Evolutionary conservation across 192 early-diverging fungal species (phyloP).

Genomic region (Umbelopsis sp.): DNA sequence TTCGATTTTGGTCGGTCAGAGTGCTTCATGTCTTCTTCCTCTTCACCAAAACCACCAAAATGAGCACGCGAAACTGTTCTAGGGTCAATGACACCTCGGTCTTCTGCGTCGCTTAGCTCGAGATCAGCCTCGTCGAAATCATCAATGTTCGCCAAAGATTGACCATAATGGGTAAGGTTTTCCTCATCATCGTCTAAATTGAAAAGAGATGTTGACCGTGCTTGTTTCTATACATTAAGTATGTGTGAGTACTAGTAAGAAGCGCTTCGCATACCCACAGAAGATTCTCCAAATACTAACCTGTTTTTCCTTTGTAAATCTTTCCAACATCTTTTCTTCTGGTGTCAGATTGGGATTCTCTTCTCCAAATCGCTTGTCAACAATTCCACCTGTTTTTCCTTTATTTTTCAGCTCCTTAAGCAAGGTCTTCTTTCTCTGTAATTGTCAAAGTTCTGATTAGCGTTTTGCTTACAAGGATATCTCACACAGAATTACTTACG

Average conservation of each 20-base stretch:
- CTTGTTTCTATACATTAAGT: constrained; percentile 36
- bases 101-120: constrained; percentile 58
- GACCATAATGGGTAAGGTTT: constrained; percentile 93
- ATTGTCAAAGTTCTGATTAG: neutral
- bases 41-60: constrained; percentile 88
- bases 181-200: constrained; percentile 80
- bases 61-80: constrained; percentile 73
- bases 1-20: constrained; percentile 77
- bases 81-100: constrained; percentile 64
- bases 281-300: constrained; percentile 30
- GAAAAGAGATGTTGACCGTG: constrained; percentile 54
- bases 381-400: constrained; percentile 70
- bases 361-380: constrained; percentile 96
- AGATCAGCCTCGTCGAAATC: constrained; percentile 77
- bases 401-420: constrained; percentile 73
- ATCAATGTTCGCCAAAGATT: constrained; percentile 81
- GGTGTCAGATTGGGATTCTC: constrained; percentile 80
- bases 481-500: constrained; percentile 34
- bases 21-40: constrained; percentile 26
- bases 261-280: neutral
- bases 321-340: constrained; percentile 95
- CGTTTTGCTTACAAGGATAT: neutral
- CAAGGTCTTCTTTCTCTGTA: constrained; percentile 83
- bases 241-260: neutral
- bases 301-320: constrained; percentile 88